Evolutionary conservation across 768 basidiomycete genomes (phyloP).

Genomic region (Austroboletus festivus): DNA sequence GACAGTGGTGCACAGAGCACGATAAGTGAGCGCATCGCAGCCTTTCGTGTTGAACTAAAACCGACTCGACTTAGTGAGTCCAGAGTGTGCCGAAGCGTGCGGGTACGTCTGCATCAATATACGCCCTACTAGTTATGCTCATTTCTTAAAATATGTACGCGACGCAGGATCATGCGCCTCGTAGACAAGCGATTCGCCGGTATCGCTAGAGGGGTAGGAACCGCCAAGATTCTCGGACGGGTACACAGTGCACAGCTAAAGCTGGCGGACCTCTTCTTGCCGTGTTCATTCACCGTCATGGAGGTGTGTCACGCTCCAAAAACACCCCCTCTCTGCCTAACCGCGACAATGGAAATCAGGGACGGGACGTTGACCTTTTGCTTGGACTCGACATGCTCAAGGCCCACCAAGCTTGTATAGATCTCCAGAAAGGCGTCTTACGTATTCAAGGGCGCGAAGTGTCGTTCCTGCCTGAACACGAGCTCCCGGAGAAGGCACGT

Average conservation of each 20-base stretch:
- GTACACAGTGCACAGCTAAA: conserved; percentile 94
- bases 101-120: conserved; percentile 50
- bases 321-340: no score
- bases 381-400: conserved; percentile 99
- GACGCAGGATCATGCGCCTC: conserved; percentile 82
- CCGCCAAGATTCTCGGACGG: conserved; percentile 88
- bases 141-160: conserved; percentile 1
- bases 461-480: conserved; percentile 87
- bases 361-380: conserved; percentile 89
- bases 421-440: conserved; percentile 83
- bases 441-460: conserved; percentile 93
- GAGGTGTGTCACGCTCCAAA: conserved; percentile 61
- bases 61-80: conserved; percentile 60
- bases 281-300: conserved; percentile 93
- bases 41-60: no score
- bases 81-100: conserved; percentile 87
- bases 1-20: conserved; percentile 97
- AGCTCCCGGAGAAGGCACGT: conserved; percentile 81
- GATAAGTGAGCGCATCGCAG: conserved; percentile 90
- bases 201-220: conserved; percentile 91
- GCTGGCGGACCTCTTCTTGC: conserved; percentile 75
- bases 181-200: conserved; percentile 85
- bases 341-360: conserved; percentile 41
- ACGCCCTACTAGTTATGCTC: neutral
- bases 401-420: conserved; percentile 94